Base-by-base conservation (phyloP, 106 monocot genomes). In the Iris macrosiphon region DNA sequence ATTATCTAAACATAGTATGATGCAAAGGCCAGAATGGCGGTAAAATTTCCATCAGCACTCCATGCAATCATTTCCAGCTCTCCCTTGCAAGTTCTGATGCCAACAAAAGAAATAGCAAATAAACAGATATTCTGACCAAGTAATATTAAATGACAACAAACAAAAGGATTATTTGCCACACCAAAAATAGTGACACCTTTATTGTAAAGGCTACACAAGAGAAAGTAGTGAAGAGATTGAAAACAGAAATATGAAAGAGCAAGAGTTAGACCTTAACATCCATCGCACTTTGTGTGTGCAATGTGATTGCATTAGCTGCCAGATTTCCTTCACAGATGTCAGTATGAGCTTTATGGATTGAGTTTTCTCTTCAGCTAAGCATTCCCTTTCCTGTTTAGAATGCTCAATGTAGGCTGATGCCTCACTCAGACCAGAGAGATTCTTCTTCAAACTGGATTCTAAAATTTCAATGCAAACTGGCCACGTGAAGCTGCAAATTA, bases 21-120 rank as follows among this genome's bases (percentile, higher is more conserved):
- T 49, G 61, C 41, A 66, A 90, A 96, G 38, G 71, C 61, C 61
- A 80, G 29, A 38, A 49, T 48, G 39, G 72, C 68, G 47, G 45
- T 26, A 48, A 18, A 31, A 57, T 41, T 49, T 39, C 55, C 64
- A 65, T 45, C 48, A 18, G 49, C 55, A 61, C 66, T 45, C 61
- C 39, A 66, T 15, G 55, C 40, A 54, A 96, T 65, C 67, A 83
- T 60, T 61, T 80, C 72, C 42, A 96, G 49, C 48, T 89, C 86
- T 69, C 78, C 72, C 26, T 50, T 60, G 61, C 85, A 90, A 60
- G 69, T 21, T 61, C 90, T 96, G 65, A 49, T 79, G 30, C 43
- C 17, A 63, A 49, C 31, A 38, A 23, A 45, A 63, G 30, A 12
- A 37, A 62, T 35, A 55, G 2, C 31, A 60, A 32, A 16, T 33